These are phyloP conservation scores for Krasilnikovozyma curviuscula DNA, from an alignment of 768 basidiomycete species.

Conservation along the genomic window DNA sequence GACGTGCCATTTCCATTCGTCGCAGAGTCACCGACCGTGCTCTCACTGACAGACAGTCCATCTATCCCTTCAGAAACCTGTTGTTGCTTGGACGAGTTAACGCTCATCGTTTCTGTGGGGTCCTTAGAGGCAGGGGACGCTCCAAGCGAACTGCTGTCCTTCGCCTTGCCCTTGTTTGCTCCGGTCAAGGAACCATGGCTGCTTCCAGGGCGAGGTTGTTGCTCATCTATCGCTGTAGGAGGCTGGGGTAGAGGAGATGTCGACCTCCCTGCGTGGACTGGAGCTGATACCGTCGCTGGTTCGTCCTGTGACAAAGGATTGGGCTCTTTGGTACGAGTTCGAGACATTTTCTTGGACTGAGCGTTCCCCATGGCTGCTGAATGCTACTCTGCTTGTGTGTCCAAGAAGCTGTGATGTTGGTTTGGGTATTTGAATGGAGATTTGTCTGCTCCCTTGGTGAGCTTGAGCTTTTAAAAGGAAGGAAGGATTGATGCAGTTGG, in stretches of 20 bases:
- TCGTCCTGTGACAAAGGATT: slow-evolving; percentile 9
- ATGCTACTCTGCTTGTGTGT: too few species aligned
- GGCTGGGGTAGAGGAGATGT: not conserved
- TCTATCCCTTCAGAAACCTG: not conserved
- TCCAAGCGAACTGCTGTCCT: not conserved
- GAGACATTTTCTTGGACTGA: slow-evolving; percentile 10
- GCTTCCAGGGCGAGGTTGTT: too few species aligned
- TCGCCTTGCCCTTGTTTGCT: slow-evolving; percentile 6
- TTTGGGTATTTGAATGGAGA: too few species aligned
- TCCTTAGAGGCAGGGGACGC: not conserved
- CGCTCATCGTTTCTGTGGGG: not conserved
- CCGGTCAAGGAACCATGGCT: too few species aligned
- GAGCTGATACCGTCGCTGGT: slow-evolving; percentile 1
- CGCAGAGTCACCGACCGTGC: too few species aligned
- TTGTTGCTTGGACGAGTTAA: not conserved
- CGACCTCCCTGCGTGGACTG: slow-evolving; percentile 5
- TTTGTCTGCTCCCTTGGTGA: too few species aligned
- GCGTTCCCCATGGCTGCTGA: slow-evolving; percentile 12
- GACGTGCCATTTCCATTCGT: too few species aligned
- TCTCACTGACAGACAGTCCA: too few species aligned
- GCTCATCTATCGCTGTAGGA: not conserved
- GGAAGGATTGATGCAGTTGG: too few species aligned
- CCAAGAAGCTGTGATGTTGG: too few species aligned
- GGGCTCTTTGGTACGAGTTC: slow-evolving; percentile 8
- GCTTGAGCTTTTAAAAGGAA: too few species aligned